Conservation (phyloP, 1,284 basidiomycete species). For the Golubevia pallescens region DNA sequence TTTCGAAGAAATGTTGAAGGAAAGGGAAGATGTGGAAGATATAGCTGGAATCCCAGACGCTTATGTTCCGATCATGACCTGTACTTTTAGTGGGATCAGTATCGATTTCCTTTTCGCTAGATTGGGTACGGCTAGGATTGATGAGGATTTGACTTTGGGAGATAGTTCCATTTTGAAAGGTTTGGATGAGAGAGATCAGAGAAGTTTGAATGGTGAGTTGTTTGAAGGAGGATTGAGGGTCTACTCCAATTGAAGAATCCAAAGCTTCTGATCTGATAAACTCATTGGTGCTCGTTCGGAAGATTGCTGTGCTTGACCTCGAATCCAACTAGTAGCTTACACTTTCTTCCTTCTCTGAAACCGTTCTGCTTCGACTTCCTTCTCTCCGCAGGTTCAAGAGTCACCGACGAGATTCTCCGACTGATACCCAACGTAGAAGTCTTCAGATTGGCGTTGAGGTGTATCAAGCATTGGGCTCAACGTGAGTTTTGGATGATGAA, state of each 20-base stretch:
- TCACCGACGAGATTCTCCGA: constrained; percentile 60
- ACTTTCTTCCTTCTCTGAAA: background rate
- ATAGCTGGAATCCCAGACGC: constrained; percentile 55
- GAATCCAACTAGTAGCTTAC: background rate
- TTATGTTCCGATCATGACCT: constrained; percentile 53
- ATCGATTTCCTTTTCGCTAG: constrained; percentile 63
- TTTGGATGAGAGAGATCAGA: constrained; percentile 58
- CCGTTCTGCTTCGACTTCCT: background rate
- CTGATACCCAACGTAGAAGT: constrained; percentile 61
- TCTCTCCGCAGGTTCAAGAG: constrained; percentile 34
- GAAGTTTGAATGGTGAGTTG: constrained; percentile 45
- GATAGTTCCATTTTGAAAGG: constrained; percentile 57
- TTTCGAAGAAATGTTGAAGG: constrained; percentile 53
- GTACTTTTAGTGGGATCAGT: constrained; percentile 55
- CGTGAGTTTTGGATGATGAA: constrained; percentile 10
- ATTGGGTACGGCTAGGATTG: constrained; percentile 47
- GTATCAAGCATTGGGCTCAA: constrained; percentile 64
- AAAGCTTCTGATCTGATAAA: too few species aligned
- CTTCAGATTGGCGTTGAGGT: constrained; percentile 56
- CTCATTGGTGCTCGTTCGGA: background rate
- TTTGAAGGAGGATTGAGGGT: background rate
- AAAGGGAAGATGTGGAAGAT: constrained; percentile 53
- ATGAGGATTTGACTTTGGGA: constrained; percentile 46
- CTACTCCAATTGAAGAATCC: too few species aligned
- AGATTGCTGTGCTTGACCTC: background rate